Evolutionary conservation across 257 asterid genomes (phyloP).

Genomic region (Ilex aquifolium): DNA sequence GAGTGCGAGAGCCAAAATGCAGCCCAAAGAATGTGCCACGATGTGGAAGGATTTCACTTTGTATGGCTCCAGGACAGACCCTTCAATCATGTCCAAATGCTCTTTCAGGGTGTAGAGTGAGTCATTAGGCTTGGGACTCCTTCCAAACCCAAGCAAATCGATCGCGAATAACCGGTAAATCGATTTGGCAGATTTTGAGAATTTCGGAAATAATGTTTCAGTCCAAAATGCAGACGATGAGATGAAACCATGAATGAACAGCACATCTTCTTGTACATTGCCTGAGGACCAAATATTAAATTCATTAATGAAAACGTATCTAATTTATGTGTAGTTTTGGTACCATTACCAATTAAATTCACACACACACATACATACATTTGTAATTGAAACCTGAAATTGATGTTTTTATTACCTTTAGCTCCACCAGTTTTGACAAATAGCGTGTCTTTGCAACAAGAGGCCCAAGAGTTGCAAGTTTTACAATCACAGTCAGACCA

Average conservation of each 20-base stretch:
- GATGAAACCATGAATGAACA: slow-evolving; percentile 92
- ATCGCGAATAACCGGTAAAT: slow-evolving; percentile 80
- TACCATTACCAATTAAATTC: no score
- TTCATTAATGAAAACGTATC: no score
- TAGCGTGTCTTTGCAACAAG: slow-evolving; percentile 49
- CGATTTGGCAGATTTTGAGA: slow-evolving; percentile 54
- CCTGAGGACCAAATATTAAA: no score
- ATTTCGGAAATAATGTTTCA: slow-evolving; percentile 80
- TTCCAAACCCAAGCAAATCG: slow-evolving; percentile 87
- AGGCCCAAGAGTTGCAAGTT: slow-evolving; percentile 67
- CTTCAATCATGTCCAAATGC: slow-evolving; percentile 89
- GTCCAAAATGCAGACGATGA: slow-evolving; percentile 93
- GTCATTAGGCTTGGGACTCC: slow-evolving; percentile 86
- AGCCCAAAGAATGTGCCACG: slow-evolving; percentile 92
- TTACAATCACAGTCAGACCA: slow-evolving; percentile 95
- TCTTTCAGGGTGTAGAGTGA: slow-evolving; percentile 76
- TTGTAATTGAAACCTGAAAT: no score
- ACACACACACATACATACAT: no score
- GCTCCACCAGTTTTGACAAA: slow-evolving; percentile 72
- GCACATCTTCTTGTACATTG: slow-evolving; percentile 62
- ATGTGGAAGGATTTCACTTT: slow-evolving; percentile 81
- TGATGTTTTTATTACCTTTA: slow-evolving; percentile 31
- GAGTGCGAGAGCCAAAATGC: slow-evolving; percentile 88
- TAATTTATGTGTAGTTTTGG: no score
- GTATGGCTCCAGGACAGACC: slow-evolving; percentile 61